Conservation (phyloP, 73 alveolate species). For the Paramecium octaurelia region DNA sequence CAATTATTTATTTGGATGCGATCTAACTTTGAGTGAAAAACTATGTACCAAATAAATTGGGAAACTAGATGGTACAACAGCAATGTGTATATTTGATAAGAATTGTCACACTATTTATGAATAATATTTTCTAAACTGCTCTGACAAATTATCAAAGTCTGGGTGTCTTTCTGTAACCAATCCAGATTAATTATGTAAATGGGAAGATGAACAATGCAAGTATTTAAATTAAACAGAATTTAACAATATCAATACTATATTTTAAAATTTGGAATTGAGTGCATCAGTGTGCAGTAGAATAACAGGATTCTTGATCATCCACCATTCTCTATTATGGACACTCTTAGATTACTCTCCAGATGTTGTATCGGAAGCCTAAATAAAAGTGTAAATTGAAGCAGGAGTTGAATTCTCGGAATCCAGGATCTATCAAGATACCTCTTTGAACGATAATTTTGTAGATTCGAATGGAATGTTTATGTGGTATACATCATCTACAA, state of each 20-base stretch:
- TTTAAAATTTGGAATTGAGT: neutral
- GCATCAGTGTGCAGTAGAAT: constrained; percentile 20
- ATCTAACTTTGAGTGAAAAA: neutral
- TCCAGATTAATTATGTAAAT: constrained; percentile 27
- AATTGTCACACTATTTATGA: neutral
- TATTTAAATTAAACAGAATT: neutral
- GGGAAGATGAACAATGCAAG: neutral
- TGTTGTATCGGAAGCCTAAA: neutral
- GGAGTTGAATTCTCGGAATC: neutral
- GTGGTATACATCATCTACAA: neutral
- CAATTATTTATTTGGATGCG: constrained; percentile 34
- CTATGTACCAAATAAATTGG: constrained; percentile 2
- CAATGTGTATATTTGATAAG: neutral
- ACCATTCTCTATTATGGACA: neutral
- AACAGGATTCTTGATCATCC: neutral
- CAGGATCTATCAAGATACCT: neutral
- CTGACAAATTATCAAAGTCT: neutral
- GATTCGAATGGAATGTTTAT: neutral
- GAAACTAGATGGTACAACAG: neutral
- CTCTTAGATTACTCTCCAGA: neutral
- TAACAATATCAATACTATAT: neutral
- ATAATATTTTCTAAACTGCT: neutral
- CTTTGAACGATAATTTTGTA: neutral
- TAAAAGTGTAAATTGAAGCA: neutral
- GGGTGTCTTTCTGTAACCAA: constrained; percentile 14